Base-by-base conservation (phyloP, 2,329 filamentous ascomycete species). In the Phaeoacremonium minimum region DNA sequence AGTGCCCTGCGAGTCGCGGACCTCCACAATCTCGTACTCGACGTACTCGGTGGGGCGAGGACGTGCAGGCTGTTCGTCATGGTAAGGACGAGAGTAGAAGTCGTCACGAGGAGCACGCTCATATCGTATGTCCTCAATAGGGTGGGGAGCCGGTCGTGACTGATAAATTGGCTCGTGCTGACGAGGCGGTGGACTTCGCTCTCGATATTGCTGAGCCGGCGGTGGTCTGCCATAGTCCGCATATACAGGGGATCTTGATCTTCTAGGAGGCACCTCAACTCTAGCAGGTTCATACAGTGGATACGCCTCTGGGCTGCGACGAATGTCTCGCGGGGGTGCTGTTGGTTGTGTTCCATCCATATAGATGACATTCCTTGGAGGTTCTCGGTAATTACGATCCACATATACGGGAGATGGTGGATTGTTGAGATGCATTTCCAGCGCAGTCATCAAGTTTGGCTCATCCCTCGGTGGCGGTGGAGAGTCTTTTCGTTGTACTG, bases 21-120 rank as follows among this genome's bases (percentile, higher is more conserved):
- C 62, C 28, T 66, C 61, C 20, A 75, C 58, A 9, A 71, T 54
- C 46, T 75, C 71, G 40, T 65, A 67, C 5, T 59, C 45, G 32
- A 63, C 61, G 41, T 57, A 52, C 35, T 56, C 45, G 30, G 50
- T 22, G 26, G 36, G 15, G 55, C 52, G 30, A 60, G 55, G 18
- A 48, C 49, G 37, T 58, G 60, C 14, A 51, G 53, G 30, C 15
- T 31, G 41, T 4, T 42, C 31, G 1, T 30, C 26, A 20, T 36
- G 36, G 20, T 32, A 19, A 20, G 37, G 40, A 18, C 28, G 31
- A 9, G 15, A 26, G 12, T 30, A 35, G n/a, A n/a, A n/a, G 28
- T 42, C 39, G 4, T 46, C 44, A 7, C 33, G 35, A 22, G 31
- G 49, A 13, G 47, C 49, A 34, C 48, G 47, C 19, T 56, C 51